Percentiles rank a stretch among this genome's conserved stretches.
Conservation (phyloP, 208 protist species). For the Wallacemonas collosoma region DNA sequence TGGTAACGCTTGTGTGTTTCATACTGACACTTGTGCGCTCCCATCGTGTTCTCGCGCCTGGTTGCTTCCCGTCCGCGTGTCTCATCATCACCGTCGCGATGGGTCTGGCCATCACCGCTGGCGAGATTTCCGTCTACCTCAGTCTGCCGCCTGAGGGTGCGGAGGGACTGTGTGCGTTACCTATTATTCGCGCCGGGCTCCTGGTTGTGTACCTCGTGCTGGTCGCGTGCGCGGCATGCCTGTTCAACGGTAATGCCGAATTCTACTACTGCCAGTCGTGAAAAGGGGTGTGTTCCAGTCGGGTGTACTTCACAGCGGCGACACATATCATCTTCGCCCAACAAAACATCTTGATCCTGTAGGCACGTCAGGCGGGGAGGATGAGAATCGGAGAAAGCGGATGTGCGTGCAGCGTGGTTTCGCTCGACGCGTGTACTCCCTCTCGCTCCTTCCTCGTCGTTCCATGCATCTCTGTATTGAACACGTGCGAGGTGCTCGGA, state of each 20-base stretch:
- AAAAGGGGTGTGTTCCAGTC: background rate
- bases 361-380: no score
- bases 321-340: no score
- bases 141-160: background rate
- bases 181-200: background rate
- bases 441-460: background rate
- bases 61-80: conserved; percentile 7
- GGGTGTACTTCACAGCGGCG: no score
- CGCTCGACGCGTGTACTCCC: background rate
- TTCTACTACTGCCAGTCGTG: background rate
- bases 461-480: background rate
- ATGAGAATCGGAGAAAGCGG: no score
- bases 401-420: no score
- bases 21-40: background rate
- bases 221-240: background rate
- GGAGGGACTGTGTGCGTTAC: background rate
- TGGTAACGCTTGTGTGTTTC: conserved; percentile 9
- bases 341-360: no score
- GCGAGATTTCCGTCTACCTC: background rate
- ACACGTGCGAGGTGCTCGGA: background rate
- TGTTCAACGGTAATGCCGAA: background rate
- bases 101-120: background rate
- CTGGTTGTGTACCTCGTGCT: conserved; percentile 3
- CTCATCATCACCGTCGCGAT: background rate
- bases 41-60: conserved; percentile 1